Base-by-base conservation (phyloP, 169 alveolate genomes). In the Theileria orientalis region DNA sequence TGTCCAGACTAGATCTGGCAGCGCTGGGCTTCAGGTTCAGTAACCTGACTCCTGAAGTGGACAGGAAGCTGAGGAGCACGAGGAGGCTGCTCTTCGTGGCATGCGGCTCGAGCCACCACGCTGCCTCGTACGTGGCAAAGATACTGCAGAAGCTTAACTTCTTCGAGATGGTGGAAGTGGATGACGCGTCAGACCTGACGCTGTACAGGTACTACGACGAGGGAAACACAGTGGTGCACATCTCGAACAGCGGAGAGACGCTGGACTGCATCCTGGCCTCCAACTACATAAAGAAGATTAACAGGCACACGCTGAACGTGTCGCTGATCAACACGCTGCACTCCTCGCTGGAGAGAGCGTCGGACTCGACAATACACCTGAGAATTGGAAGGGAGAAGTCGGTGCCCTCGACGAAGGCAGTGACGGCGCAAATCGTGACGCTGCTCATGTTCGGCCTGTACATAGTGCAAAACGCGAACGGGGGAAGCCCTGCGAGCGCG, bases 301-400 rank as follows among this genome's bases (percentile, higher is more conserved):
- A 70, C 73, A 85, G 92, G 13, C 76, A 90, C 32, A 57, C 80
- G 21, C 14, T 80, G 7, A 80, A 64, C 52, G 83, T 96, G 33
- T 94, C 97, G 29, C 85, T 96, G 32, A 96, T 95, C 29, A 96
- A 96, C 84, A 92, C 90, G 25, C 95, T 94, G 13, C 96, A 95
- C 57, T 84, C 96, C 37, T 76, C 91, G 60, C 74, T 95, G 25
- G 97, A 96, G 14, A 87, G 97, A 30, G 80, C 90, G 52, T 83
- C 92, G 21, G 92, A 85, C 35, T 79, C 94, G 51, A 97, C 98
- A 13, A 95, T 97, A 33, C 94, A 95, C 82, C 80, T 97, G 56
- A 95, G 97, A 86, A 97, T 98, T 13, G 99, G 99, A 11, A 83
- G 99, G 67, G 99, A 97, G 79, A 95, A 96, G 13, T 98, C 98